Evolutionary conservation across 345 rosid genomes (phyloP).

Genomic region (Bretschneidera sinensis): DNA sequence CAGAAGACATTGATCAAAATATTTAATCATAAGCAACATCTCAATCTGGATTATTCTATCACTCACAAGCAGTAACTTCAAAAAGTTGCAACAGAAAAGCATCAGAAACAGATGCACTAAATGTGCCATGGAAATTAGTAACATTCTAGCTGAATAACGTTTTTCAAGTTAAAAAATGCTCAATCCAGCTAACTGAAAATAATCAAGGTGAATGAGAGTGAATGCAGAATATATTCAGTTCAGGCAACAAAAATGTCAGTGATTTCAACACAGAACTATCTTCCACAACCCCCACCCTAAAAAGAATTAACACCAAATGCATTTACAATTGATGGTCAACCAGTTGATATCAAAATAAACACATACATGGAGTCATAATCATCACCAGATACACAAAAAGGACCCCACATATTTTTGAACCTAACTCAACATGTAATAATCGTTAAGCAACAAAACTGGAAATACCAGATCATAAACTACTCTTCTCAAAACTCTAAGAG

Average conservation of each 20-base stretch:
- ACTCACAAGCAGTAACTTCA: not conserved
- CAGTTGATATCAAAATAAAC: not conserved
- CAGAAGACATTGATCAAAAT: constrained; percentile 4
- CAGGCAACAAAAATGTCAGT: too few relatives aligned
- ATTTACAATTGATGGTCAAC: not conserved
- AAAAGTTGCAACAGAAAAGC: not conserved
- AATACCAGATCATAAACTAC: not conserved
- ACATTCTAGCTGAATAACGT: too few relatives aligned
- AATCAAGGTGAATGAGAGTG: not conserved
- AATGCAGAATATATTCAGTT: not conserved
- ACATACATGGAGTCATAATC: not conserved
- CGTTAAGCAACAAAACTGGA: too few relatives aligned
- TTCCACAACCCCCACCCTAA: not conserved
- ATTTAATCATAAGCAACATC: not conserved
- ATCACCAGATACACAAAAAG: not conserved
- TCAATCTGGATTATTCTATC: not conserved
- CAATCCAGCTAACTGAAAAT: not conserved
- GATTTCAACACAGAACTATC: too few relatives aligned
- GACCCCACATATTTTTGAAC: not conserved
- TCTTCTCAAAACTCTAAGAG: not conserved
- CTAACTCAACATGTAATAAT: not conserved
- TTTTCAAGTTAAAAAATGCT: not conserved
- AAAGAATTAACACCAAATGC: too few relatives aligned
- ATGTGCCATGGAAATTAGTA: not conserved
- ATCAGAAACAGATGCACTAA: not conserved